These are phyloP conservation scores for Cylindrotheca fusiformis DNA, from an alignment of 108 stramenopile genomes.

Conservation along the genomic window DNA sequence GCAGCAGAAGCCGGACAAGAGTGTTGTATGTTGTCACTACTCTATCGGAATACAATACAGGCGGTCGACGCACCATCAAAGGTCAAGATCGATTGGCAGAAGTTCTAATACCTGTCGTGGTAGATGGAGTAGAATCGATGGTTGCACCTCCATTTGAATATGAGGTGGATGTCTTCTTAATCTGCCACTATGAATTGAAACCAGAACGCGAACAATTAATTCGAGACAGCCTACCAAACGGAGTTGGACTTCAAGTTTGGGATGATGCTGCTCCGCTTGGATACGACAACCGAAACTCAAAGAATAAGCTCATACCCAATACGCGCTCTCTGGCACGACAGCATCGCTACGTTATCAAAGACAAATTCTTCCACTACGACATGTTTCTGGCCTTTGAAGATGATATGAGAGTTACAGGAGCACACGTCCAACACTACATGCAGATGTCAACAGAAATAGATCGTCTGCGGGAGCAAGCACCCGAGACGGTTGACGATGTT, in stretches of 20 bases:
- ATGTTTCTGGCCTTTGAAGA: slow-evolving; percentile 76
- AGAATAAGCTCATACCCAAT: slow-evolving; percentile 10
- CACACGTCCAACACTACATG: slow-evolving; percentile 68
- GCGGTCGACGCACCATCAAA: slow-evolving; percentile 42
- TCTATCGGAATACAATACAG: slow-evolving; percentile 65
- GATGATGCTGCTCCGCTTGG: slow-evolving; percentile 67
- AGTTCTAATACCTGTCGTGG: slow-evolving; percentile 58
- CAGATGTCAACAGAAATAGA: slow-evolving; percentile 54
- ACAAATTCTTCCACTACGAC: slow-evolving; percentile 72
- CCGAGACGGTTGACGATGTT: slow-evolving; percentile 18
- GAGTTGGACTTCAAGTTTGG: slow-evolving; percentile 77
- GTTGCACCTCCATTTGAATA: slow-evolving; percentile 32
- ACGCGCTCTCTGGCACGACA: slow-evolving; percentile 69
- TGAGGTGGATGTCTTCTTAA: slow-evolving; percentile 65
- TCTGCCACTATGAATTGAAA: slow-evolving; percentile 34
- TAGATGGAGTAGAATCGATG: slow-evolving; percentile 65
- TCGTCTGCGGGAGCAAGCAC: slow-evolving; percentile 41
- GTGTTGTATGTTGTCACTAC: slow-evolving; percentile 75
- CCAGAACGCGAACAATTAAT: slow-evolving; percentile 48
- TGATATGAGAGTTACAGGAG: slow-evolving; percentile 68
- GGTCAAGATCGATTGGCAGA: slow-evolving; percentile 72
- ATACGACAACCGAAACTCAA: slow-evolving; percentile 36
- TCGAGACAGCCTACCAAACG: slow-evolving; percentile 47
- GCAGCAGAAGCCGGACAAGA: slow-evolving; percentile 1
- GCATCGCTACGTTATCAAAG: slow-evolving; percentile 79